Base-by-base conservation (phyloP, 768 basidiomycete genomes). In the Amyloporia xantha region DNA sequence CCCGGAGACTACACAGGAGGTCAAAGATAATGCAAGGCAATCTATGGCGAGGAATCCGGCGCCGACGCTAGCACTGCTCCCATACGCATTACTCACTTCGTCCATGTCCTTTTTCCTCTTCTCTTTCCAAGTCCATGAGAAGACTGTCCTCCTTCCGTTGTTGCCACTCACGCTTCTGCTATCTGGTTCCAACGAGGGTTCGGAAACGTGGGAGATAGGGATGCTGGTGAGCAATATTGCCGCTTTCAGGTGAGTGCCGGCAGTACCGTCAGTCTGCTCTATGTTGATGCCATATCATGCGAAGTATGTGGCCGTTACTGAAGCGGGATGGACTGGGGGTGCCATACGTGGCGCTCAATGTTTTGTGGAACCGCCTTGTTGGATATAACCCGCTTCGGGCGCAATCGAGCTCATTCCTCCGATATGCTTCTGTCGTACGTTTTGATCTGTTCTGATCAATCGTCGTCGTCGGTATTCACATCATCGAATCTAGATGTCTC, bases 51-150 rank as follows among this genome's bases (percentile, higher is more conserved):
- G 54, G 24, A 54, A 62, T 24, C 72, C 73, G 7, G 70, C 78
- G 0, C 77, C 78, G 4, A 74, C 86, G 23, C 66, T 86, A 20
- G 74, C 80, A 0, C 70, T 98, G 1, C 73, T 97, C 3, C 87
- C 86, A 0, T 86, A 89, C 55, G 82, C 87, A 2, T 72, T 96
- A 23, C 76, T 92, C 52, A 82, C 80, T 5, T 83, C 81, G 1
- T 86, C 89, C 0, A 77, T 97, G 73, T 86, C 92, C 7, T 96
- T 97, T 75, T 97, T 95, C 70, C 72, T 97, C 26, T 94, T 95
- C 71, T 93, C 92, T 5, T 95, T 95, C 66, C 93, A 96, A 60
- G 93, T 94, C 33, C 94, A 96, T 65, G 94, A 97, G 66, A 97
- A 96, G 72, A 84, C 86, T 2, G 88, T 97, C 35, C 62, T 96